A percentile compares a stretch with the other conserved stretches of the same genome.
phyloP scores from a whole-genome alignment of 2,329 filamentous ascomycete species.

The Aspergillus ochraceoroseus region DNA sequence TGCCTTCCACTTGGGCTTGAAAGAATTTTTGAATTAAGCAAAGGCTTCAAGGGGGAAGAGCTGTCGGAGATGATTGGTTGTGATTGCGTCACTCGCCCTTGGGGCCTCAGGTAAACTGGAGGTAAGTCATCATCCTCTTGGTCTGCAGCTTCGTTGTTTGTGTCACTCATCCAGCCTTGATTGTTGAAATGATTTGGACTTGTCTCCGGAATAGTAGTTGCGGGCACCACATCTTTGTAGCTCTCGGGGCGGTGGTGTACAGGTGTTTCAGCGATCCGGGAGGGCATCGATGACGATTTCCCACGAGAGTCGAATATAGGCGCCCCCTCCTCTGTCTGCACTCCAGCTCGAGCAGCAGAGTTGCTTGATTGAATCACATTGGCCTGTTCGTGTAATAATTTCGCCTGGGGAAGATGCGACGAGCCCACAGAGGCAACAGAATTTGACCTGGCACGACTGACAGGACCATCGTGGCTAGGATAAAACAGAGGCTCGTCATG shows the following conservation, averaged over 20 bases:
- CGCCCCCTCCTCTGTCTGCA: conserved; percentile 9
- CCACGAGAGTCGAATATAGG: conserved; percentile 17
- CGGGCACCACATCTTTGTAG: conserved; percentile 26
- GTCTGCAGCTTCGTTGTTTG: conserved; percentile 25
- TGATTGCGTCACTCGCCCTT: conserved; percentile 19
- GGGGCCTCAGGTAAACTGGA: conserved; percentile 25
- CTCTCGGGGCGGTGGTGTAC: conserved; percentile 25
- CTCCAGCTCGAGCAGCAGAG: conserved; percentile 5
- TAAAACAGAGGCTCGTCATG: conserved; percentile 10
- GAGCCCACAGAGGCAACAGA: conserved; percentile 13
- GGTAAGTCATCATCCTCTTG: conserved; percentile 40
- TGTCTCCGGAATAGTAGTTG: conserved; percentile 39
- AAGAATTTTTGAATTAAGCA: conserved; percentile 28
- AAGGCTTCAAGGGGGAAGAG: conserved; percentile 27
- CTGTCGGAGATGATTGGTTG: conserved; percentile 21
- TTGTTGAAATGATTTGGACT: conserved; percentile 30
- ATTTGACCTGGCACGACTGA: conserved; percentile 10
- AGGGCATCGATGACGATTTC: conserved; percentile 39
- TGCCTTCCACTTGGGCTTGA: conserved; percentile 40
- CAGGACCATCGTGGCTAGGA: conserved; percentile 4
- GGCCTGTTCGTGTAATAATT: conserved; percentile 10
- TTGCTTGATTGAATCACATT: conserved; percentile 19
- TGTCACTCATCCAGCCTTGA: conserved; percentile 23
- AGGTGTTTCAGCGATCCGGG: conserved; percentile 40
- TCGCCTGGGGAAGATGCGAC: conserved; percentile 9